These are phyloP conservation scores for Xylariaceae sp. DNA, from an alignment of 2,329 filamentous ascomycete species.

Conservation along the genomic window DNA sequence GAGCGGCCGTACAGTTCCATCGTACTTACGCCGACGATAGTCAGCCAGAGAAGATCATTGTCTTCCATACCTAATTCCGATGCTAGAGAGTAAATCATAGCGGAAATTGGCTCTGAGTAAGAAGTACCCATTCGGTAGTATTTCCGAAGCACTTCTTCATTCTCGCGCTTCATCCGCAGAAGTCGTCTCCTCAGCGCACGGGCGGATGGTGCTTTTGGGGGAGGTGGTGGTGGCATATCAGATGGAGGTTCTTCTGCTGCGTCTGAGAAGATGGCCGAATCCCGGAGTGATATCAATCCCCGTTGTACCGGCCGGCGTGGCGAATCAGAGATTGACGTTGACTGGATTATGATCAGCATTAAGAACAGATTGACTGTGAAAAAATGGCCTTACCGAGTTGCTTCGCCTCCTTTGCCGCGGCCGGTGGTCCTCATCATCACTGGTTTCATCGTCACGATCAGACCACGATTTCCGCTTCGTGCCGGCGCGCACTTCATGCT, in stretches of 20 bases:
- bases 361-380: constrained; percentile 19
- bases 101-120: constrained; percentile 91
- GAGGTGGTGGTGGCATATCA: constrained; percentile 52
- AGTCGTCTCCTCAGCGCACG: constrained; percentile 67
- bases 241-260: constrained; percentile 50
- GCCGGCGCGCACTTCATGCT: constrained; percentile 41
- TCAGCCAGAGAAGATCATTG: constrained; percentile 91
- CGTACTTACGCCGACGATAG: constrained; percentile 91
- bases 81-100: constrained; percentile 88
- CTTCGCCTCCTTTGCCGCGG: constrained; percentile 78
- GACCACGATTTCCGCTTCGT: constrained; percentile 79
- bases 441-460: constrained; percentile 63
- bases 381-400: constrained; percentile 63
- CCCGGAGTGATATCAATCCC: constrained; percentile 53
- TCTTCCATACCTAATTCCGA: constrained; percentile 94
- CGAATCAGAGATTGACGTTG: constrained; percentile 60
- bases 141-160: constrained; percentile 68
- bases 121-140: constrained; percentile 87
- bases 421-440: constrained; percentile 67
- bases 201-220: constrained; percentile 60
- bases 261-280: constrained; percentile 44
- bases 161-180: constrained; percentile 67
- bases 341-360: constrained; percentile 41
- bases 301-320: constrained; percentile 56
- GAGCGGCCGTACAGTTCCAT: constrained; percentile 87